Conservation (phyloP, 2,329 filamentous ascomycete genomes). For the Juglanconis sp. region DNA sequence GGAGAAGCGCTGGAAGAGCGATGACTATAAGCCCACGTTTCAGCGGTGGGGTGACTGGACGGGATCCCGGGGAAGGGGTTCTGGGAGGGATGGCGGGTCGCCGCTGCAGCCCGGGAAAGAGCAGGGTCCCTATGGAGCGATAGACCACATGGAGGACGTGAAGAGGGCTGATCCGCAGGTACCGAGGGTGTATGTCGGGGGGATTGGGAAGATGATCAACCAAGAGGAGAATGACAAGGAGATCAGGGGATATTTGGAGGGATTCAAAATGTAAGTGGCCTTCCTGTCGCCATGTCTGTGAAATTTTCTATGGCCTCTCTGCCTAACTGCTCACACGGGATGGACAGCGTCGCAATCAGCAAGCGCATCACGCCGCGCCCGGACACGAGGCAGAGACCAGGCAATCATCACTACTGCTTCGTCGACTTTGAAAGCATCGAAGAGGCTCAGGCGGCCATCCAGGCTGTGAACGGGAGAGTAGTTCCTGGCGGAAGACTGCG, state of each 20-base stretch:
- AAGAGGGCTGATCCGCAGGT: constrained; percentile 28
- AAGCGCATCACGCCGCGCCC: constrained; percentile 58
- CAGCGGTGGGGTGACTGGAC: constrained; percentile 46
- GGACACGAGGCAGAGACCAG: constrained; percentile 47
- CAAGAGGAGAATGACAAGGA: constrained; percentile 45
- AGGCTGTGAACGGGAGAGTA: constrained; percentile 34
- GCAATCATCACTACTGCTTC: constrained; percentile 62
- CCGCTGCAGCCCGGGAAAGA: constrained; percentile 9
- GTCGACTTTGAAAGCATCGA: constrained; percentile 58
- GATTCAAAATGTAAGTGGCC: constrained; percentile 36
- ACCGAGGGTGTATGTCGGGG: constrained; percentile 48
- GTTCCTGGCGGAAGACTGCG: constrained; percentile 18
- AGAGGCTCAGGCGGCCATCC: constrained; percentile 50
- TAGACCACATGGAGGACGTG: constrained; percentile 31
- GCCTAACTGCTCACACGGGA: background rate
- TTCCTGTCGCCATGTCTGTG: too few relatives aligned
- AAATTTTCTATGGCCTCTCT: too few relatives aligned
- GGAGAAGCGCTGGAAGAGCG: background rate
- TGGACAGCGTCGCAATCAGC: constrained; percentile 35
- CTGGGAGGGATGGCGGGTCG: background rate
- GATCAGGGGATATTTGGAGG: constrained; percentile 44
- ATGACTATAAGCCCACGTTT: constrained; percentile 26
- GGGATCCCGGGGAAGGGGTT: background rate
- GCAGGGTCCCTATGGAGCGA: constrained; percentile 26
- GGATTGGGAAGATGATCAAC: constrained; percentile 46